Base-by-base conservation (phyloP, 2,329 filamentous ascomycete species). In the Nothomitra cinnamomea region DNA sequence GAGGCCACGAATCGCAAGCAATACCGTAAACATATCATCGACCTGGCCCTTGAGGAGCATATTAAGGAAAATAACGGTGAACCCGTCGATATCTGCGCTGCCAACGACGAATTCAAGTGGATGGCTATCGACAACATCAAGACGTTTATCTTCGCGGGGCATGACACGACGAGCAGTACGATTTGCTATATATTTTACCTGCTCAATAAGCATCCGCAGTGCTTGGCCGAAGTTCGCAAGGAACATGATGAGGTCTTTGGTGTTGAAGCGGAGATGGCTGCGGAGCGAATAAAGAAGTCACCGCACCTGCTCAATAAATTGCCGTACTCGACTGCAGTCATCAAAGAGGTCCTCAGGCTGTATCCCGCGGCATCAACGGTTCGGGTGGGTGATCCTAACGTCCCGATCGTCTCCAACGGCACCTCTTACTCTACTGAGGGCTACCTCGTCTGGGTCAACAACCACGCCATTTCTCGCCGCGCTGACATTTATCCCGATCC, bases 281-380 rank as follows among this genome's bases (percentile, higher is more conserved):
- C 57, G 1, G 51, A 51, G 1, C 48, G 57, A 1, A 56, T 64
- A 3, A 52, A 45, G 10, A 47, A 54, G 12, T 47, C 60, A 2
- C 63, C 63, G 0, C 55, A 59, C 13, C 48, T 64, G 3, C 50
- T 67, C 50, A 67, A 65, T 53, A 56, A 61, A 13, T 57, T 65
- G 2, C 54, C 58, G 2, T 65, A 64, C 49, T 63, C 60, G 0
- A 57, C 59, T 19, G 66, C 65, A 12, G 61, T 66, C 4, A 63
- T 67, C 57, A 67, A 66, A 57, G 65, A 67, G 45, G 60, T 62
- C 1, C 54, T 67, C 0, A 60, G 66, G 1, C 50, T 68, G 1
- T 67, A 59, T 52, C 59, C 64, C 8, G 60, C 61, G 12, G 64
- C 58, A 6, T 45, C 51, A 17, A 57, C 55, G 15, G 19, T 56